Percentiles rank a stretch among this genome's conserved stretches.
These are phyloP conservation scores for Amniculicola lignicola DNA, from an alignment of 495 filamentous ascomycete species.

Conservation along the genomic window DNA sequence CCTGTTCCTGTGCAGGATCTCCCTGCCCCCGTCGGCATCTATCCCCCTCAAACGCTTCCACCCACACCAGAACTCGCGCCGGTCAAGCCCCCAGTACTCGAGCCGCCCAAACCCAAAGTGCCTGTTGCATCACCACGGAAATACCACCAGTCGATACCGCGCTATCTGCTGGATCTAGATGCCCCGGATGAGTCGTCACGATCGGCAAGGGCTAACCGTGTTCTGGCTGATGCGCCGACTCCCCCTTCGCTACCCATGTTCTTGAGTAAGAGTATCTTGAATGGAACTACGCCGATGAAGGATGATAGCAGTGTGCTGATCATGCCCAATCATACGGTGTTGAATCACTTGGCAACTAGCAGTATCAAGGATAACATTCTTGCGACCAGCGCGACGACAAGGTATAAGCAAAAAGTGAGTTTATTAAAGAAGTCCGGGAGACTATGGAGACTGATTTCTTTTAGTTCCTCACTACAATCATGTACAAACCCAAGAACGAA, in stretches of 20 bases:
- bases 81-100: background rate
- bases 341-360: slow-evolving; percentile 97
- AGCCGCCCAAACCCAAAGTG: slow-evolving; percentile 14
- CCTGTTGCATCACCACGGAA: slow-evolving; percentile 41
- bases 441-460: background rate
- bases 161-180: slow-evolving; percentile 82
- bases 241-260: slow-evolving; percentile 89
- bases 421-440: background rate
- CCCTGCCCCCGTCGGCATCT: slow-evolving; percentile 37
- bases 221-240: slow-evolving; percentile 68
- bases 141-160: slow-evolving; percentile 68
- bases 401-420: slow-evolving; percentile 90
- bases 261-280: slow-evolving; percentile 89
- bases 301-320: slow-evolving; percentile 95
- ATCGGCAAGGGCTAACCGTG: slow-evolving; percentile 66
- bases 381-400: slow-evolving; percentile 93
- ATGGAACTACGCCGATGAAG: slow-evolving; percentile 85
- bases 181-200: slow-evolving; percentile 69
- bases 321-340: slow-evolving; percentile 93
- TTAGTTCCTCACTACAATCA: slow-evolving; percentile 94
- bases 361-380: slow-evolving; percentile 95
- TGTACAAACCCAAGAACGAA: slow-evolving; percentile 81
- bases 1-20: slow-evolving; percentile 34
- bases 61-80: slow-evolving; percentile 30
- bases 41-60: slow-evolving; percentile 29